Conservation (phyloP, 202 grass and related monocot species). For the Carex sylvatica region DNA sequence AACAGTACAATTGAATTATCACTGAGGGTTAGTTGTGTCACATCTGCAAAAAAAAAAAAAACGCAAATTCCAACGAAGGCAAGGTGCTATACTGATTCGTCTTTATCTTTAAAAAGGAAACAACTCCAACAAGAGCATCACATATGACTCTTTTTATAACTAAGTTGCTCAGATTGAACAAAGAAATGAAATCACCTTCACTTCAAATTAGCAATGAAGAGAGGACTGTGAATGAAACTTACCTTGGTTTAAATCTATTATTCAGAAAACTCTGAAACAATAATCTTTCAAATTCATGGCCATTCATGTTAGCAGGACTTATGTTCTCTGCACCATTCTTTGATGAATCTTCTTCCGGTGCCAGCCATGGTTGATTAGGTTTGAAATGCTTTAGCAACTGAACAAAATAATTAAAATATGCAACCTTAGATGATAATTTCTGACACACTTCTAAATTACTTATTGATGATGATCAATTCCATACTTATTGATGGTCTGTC, state of each 20-base stretch:
- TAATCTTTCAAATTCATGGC: conserved; percentile 35
- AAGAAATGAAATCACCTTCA: neutral
- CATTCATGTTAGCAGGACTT: conserved; percentile 21
- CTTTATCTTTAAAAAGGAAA: neutral
- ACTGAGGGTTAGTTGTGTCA: neutral
- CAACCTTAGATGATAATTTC: too few species aligned
- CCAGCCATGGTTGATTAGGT: conserved; percentile 44
- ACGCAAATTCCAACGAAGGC: too few species aligned
- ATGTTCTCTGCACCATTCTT: neutral
- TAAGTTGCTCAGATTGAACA: neutral
- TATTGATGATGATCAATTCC: too few species aligned
- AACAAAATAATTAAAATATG: neutral
- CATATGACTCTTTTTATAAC: neutral
- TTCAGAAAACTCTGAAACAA: conserved; percentile 51
- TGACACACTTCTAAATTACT: too few species aligned
- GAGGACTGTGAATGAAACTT: neutral
- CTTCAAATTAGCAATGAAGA: neutral
- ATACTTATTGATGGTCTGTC: too few species aligned
- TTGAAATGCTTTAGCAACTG: conserved; percentile 62
- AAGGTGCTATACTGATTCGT: too few species aligned
- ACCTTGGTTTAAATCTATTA: conserved; percentile 58
- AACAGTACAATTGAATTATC: neutral
- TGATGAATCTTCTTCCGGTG: conserved; percentile 1
- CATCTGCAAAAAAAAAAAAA: neutral
- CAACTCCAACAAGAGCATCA: neutral